Evolutionary conservation across 495 filamentous ascomycete genomes (phyloP), one percentile per base, ranked within the genome.

Genomic region (Delitschia confertaspora): DNA sequence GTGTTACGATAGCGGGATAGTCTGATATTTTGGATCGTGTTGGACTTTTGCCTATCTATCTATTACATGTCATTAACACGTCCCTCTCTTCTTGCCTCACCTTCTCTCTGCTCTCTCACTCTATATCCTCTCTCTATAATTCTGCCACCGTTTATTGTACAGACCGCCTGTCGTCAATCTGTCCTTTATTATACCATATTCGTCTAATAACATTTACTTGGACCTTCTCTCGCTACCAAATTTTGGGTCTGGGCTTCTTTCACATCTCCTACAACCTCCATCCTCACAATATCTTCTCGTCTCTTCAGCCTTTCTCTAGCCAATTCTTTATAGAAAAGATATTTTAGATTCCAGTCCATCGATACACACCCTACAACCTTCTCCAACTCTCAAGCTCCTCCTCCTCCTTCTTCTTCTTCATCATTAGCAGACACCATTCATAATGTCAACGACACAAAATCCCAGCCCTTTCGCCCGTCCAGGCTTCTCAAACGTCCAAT

Each of bases 401-500:
- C 23, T n/a, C 22, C 17, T 32, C 14, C 13, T 9, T 31, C 3
- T 10, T 16, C 38, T 20, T 33, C 41, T 16, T 19, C 33, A 19
- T 27, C 21, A 9, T 31, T 9, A 7, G 27, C 36, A 30, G 23
- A 26, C n/a, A 42, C 37, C 31, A 33, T 14, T 17, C 21, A 46
- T 19, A 34, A 53, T 49, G 45, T 43, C 45, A n/a, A 42, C 41
- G 2, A 23, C 38, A 25, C 17, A 27, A 11, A 33, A n/a, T 18
- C 40, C 40, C 13, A 25, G 25, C 10, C 38, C 38, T 2, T 40
- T 46, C 19, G 22, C 45, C 34, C 48, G 53, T 7, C 53, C 53
- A 20, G 19, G 34, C 30, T 53, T 41, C 27, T 49, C 49, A 18
- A n/a, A 23, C 20, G 44, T 57, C 44, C 37, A 42, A 17, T 16